Conservation (phyloP, 169 alveolate species). For the Plasmodium adleri region DNA sequence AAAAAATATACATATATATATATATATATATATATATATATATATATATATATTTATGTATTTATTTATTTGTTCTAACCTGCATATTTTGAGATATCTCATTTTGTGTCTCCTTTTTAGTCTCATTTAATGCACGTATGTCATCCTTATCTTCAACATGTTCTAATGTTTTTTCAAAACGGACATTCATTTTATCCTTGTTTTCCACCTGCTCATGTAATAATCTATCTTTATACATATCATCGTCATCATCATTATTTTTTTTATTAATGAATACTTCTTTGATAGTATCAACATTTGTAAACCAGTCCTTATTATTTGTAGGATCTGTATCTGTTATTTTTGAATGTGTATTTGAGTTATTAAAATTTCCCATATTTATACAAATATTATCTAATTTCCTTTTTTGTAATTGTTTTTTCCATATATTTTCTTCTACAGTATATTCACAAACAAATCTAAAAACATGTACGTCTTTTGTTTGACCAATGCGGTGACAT, state of each 20-base stretch:
- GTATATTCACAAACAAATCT: conserved; percentile 96
- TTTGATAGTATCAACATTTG: conserved; percentile 54
- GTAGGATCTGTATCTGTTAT: not conserved
- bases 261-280: conserved; percentile 50
- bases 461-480: conserved; percentile 97
- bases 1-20: not conserved
- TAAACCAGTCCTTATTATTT: conserved; percentile 32
- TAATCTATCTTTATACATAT: conserved; percentile 42
- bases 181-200: conserved; percentile 25
- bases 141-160: conserved; percentile 92
- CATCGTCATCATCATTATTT: conserved; percentile 69
- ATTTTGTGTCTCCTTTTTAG: conserved; percentile 80
- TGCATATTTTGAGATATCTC: conserved; percentile 58
- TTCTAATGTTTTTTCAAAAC: conserved; percentile 88
- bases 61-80: not conserved
- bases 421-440: conserved; percentile 98
- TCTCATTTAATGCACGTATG: conserved; percentile 84
- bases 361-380: conserved; percentile 96
- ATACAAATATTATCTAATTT: conserved; percentile 97
- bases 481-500: conserved; percentile 99
- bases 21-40: not conserved
- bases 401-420: conserved; percentile 96
- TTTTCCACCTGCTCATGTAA: conserved; percentile 49
- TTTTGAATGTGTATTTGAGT: not conserved
- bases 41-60: no score